Evolutionary conservation across 2,329 filamentous ascomycete species (phyloP).

Genomic region (Colletotrichum sp.): DNA sequence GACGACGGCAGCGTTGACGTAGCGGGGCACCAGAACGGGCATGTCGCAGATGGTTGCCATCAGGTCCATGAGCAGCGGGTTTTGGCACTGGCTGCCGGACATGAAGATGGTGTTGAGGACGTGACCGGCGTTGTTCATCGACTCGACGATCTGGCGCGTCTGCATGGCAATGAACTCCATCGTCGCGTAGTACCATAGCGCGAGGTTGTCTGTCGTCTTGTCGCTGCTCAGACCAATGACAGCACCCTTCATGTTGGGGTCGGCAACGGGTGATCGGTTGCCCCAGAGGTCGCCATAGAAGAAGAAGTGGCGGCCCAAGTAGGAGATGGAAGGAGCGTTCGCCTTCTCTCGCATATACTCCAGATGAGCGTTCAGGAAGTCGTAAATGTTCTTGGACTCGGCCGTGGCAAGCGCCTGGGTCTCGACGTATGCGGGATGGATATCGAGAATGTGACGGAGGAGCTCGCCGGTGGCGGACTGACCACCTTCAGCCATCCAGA

Average conservation of each 20-base stretch:
- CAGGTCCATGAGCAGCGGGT: conserved; percentile 87
- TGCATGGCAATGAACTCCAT: conserved; percentile 99
- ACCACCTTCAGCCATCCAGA: conserved; percentile 97
- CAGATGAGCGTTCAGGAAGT: conserved; percentile 90
- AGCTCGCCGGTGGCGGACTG: conserved; percentile 96
- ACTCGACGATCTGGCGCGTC: conserved; percentile 91
- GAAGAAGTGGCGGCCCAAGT: conserved; percentile 92
- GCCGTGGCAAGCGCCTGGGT: conserved; percentile 80
- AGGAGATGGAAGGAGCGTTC: conserved; percentile 78
- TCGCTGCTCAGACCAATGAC: conserved; percentile 88
- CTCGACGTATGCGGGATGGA: conserved; percentile 87
- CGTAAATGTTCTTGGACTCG: conserved; percentile 89
- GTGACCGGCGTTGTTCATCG: conserved; percentile 92
- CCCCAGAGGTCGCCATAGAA: conserved; percentile 98
- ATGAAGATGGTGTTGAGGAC: conserved; percentile 94
- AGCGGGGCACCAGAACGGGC: conserved; percentile 91
- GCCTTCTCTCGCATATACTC: conserved; percentile 73
- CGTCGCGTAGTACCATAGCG: conserved; percentile 91
- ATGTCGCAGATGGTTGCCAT: conserved; percentile 90
- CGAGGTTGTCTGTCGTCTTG: conserved; percentile 84
- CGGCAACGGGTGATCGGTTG: conserved; percentile 92
- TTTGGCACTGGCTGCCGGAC: conserved; percentile 98
- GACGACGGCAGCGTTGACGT: conserved; percentile 94
- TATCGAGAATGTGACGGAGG: conserved; percentile 92
- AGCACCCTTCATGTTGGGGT: conserved; percentile 90